Conservation (phyloP, 257 asterid genomes). For the Craterostigma plantagineum region DNA sequence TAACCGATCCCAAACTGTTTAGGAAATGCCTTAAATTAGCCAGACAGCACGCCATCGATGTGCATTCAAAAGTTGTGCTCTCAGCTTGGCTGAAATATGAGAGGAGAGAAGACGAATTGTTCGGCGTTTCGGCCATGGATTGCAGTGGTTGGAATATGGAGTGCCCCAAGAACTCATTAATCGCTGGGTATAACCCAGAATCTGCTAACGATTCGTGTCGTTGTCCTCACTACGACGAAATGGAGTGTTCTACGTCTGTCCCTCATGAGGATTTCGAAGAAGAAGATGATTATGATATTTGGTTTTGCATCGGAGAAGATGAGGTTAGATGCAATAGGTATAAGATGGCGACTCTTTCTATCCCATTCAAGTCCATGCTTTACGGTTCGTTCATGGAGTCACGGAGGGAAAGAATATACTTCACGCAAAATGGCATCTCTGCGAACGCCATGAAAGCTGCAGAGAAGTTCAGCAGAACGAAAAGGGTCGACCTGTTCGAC, state of each 20-base stretch:
- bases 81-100: conserved; percentile 88
- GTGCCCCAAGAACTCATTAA: conserved; percentile 48
- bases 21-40: conserved; percentile 69
- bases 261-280: conserved; percentile 13
- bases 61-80: conserved; percentile 73
- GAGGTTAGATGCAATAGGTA: conserved; percentile 73
- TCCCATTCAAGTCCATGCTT: conserved; percentile 63
- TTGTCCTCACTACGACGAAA: conserved; percentile 21
- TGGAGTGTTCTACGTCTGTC: conserved; percentile 55
- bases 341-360: conserved; percentile 63
- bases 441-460: conserved; percentile 61
- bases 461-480: conserved; percentile 54
- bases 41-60: conserved; percentile 70
- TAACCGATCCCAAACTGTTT: conserved; percentile 75
- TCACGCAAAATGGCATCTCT: conserved; percentile 54
- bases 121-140: conserved; percentile 74
- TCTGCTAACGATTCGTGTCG: conserved; percentile 47
- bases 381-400: conserved; percentile 75
- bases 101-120: conserved; percentile 77
- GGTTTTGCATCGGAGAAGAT: conserved; percentile 61
- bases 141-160: conserved; percentile 71
- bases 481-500: conserved; percentile 38
- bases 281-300: conserved; percentile 46
- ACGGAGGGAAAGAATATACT: conserved; percentile 51
- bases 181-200: conserved; percentile 71